Evolutionary conservation across 345 rosid species (phyloP), one percentile per base, ranked within the genome.

Genomic region (Zanthoxylum bungeanum): DNA sequence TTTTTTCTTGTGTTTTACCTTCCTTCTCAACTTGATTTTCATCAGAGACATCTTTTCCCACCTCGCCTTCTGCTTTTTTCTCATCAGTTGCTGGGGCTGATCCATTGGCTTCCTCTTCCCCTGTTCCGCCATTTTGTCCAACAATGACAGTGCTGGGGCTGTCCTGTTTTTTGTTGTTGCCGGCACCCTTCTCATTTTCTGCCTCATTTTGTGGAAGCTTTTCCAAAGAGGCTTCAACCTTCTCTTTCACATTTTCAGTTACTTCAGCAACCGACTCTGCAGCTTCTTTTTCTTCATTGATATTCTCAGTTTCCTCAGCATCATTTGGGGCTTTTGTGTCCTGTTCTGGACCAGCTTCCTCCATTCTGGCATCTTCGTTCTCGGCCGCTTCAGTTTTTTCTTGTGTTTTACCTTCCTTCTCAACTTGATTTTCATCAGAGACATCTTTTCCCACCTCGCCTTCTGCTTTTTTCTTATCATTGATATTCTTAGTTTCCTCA

Each of bases 71-170:
- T 12, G 52, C 77, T 16, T n/a, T n/a, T n/a, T n/a, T n/a, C n/a
- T 40, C 83, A 58, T 80, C 80, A n/a, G 78, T 21, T 47, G 68
- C 80, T 3, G 79, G 52, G 53, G 71, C 72, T 36, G 76, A 66
- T 64, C 39, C 79, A 63, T 78, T 61, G 31, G 66, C 58, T 27
- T 72, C 76, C 69, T 70, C 73, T 74, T 82, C 78, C 66, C 69
- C 27, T 31, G 67, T 39, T 70, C 67, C 88, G 40, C 36, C 78
- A 68, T 78, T 64, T 37, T 66, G 58, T n/a, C 72, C 80, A 64
- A 61, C n/a, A n/a, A n/a, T n/a, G n/a, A n/a, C n/a, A n/a, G n/a
- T n/a, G n/a, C n/a, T n/a, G n/a, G n/a, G n/a, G n/a, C n/a, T n/a
- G n/a, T n/a, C n/a, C n/a, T n/a, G n/a, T n/a, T n/a, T n/a, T n/a